Evolutionary conservation across 768 basidiomycete species (phyloP).

Genomic region (Gymnopilus junonius): DNA sequence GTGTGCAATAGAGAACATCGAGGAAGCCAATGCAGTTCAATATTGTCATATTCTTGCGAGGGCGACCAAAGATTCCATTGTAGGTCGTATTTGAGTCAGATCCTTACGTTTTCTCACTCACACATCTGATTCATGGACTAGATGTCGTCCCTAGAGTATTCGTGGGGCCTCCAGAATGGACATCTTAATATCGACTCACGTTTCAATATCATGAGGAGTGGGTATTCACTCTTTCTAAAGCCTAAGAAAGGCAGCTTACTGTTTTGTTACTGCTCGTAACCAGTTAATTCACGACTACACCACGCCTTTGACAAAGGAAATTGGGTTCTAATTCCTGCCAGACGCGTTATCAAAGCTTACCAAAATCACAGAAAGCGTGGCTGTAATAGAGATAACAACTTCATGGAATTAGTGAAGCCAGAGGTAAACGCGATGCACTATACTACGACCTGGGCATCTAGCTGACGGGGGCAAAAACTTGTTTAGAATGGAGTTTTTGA

Average conservation of each 20-base stretch:
- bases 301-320: not conserved
- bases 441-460: no score
- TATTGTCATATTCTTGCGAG: not conserved
- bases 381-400: not conserved
- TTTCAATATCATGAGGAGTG: not conserved
- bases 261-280: not conserved
- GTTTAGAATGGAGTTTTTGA: not conserved
- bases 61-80: not conserved
- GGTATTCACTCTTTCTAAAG: not conserved
- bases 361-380: not conserved
- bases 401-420: not conserved
- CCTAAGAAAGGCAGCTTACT: not conserved
- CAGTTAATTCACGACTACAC: not conserved
- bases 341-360: not conserved
- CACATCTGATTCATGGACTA: no score
- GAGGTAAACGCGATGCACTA: no score
- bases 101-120: not conserved
- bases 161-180: not conserved
- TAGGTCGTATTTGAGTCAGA: not conserved
- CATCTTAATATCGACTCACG: not conserved
- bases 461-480: not conserved
- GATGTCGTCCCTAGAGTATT: not conserved
- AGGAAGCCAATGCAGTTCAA: not conserved
- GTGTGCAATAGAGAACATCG: not conserved
- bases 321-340: not conserved